Conservation (phyloP, 1,284 basidiomycete genomes). For the Agaricales sp. region DNA sequence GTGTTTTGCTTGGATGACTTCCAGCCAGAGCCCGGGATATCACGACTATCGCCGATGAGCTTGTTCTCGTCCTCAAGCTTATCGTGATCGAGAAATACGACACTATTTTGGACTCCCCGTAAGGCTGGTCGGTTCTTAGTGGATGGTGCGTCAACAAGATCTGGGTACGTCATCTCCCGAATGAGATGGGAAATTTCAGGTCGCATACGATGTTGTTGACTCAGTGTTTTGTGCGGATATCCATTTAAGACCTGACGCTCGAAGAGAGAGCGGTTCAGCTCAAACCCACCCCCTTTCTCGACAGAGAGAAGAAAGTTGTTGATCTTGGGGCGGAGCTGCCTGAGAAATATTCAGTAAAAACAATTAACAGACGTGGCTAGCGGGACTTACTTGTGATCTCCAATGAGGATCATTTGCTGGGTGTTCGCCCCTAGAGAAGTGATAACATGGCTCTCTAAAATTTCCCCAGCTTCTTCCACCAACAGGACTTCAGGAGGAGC, state of each 20-base stretch:
- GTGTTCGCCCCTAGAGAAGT: conserved; percentile 40
- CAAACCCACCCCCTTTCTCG: conserved; percentile 54
- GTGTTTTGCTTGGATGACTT: conserved; percentile 51
- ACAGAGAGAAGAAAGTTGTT: conserved; percentile 50
- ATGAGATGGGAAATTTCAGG: conserved; percentile 56
- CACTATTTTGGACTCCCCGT: conserved; percentile 41
- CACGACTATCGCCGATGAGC: conserved; percentile 30
- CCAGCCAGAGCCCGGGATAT: conserved; percentile 27
- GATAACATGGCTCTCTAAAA: conserved; percentile 54
- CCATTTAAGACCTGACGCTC: conserved; percentile 51
- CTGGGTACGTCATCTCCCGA: conserved; percentile 51
- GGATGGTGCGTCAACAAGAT: conserved; percentile 40
- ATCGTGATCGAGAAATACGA: conserved; percentile 51
- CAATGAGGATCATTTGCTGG: conserved; percentile 50
- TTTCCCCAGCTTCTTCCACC: conserved; percentile 64
- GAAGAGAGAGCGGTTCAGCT: conserved; percentile 55
- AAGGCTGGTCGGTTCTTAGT: conserved; percentile 40
- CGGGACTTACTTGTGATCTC: conserved; percentile 54
- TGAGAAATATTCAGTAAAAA: conserved; percentile 14
- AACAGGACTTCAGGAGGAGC: conserved; percentile 41
- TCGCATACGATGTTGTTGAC: conserved; percentile 56
- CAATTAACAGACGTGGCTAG: not conserved
- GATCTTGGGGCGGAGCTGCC: conserved; percentile 61
- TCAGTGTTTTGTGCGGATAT: conserved; percentile 49
- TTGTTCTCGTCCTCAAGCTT: conserved; percentile 40